A percentile compares a stretch with the other conserved stretches of the same genome.
phyloP scores from a whole-genome alignment of 163 green algal species.

The Chlamydomonas reinhardtii region DNA sequence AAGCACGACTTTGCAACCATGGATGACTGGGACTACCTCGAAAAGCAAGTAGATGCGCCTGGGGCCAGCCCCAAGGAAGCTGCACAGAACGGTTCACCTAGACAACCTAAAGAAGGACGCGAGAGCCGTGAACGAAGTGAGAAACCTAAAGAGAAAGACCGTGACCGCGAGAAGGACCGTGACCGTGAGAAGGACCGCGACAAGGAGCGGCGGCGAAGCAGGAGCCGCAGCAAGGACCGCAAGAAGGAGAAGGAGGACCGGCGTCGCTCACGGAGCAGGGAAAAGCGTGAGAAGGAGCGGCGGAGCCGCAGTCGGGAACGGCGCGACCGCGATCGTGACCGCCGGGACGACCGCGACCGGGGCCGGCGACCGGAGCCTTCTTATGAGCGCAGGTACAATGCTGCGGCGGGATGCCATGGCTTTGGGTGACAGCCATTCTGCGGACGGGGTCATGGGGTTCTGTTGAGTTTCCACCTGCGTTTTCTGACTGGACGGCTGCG shows the following conservation, averaged over 20 bases:
- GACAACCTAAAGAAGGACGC: constrained; percentile 4
- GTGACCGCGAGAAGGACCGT: constrained; percentile 15
- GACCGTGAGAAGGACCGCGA: not conserved
- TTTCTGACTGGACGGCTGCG: too few relatives aligned
- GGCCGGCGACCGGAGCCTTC: not conserved
- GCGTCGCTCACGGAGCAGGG: not conserved
- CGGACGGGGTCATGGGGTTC: too few relatives aligned
- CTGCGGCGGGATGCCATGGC: too few relatives aligned
- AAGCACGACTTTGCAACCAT: not conserved
- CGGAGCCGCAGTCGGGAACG: not conserved
- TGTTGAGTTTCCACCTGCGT: too few relatives aligned
- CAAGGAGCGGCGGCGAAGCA: constrained; percentile 37
- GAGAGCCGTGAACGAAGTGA: constrained; percentile 12
- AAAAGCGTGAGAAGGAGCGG: constrained; percentile 43
- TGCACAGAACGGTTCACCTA: not conserved
- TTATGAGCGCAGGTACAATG: not conserved
- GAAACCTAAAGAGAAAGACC: constrained; percentile 15
- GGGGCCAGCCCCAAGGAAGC: not conserved
- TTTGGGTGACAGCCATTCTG: too few relatives aligned
- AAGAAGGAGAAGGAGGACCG: constrained; percentile 34
- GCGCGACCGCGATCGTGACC: constrained; percentile 34
- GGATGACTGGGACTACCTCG: constrained; percentile 69
- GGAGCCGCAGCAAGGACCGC: constrained; percentile 14
- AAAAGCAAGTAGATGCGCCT: constrained; percentile 60
- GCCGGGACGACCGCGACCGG: constrained; percentile 10